Base-by-base conservation (phyloP, 1,139 yeast genomes). In the Taiozyma sp. region DNA sequence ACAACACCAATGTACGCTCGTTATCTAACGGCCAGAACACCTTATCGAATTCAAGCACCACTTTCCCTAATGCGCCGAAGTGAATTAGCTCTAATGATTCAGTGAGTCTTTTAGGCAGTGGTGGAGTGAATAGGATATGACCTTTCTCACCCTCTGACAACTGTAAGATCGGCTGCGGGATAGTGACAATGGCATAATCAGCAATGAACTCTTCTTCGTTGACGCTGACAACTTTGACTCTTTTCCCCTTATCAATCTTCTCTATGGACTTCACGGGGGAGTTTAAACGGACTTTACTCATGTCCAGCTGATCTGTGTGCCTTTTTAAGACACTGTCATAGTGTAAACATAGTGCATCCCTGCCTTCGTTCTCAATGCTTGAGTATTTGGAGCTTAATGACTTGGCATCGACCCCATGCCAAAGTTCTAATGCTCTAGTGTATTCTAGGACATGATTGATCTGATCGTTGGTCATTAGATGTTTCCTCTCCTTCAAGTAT, bases 341-440 rank as follows among this genome's bases (percentile, higher is more conserved):
- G 55, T 79, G 76, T 48, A 75, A 66, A 47, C 86, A 85, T 58
- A 81, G 73, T 24, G 90, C 80, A 62, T 90, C 85, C 58, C 96
- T 72, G 1, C 96, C 96, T 54, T 81, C 81, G 60, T 83, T 86
- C 51, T 81, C 88, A 66, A 83, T 76, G 14, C 77, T 68, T 1
- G 89, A 76, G 60, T 79, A 84, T 60, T 83, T 84, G 5, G 87
- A 84, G 62, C 96, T 86, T 59, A 85, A 74, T 36, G 68, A 64
- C 42, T 79, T 79, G 81, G 90, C 82, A 28, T 84, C 74, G 29
- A 84, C 71, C 0, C 96, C 97, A 64, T 82, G 87, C 93, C 96
- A 89, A 39, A 85, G 70, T 64, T 90, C 96, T 51, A 80, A 64
- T 54, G 74, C 74, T 57, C 96, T 70, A 39, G 79, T 67, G 54